phyloP scores from a whole-genome alignment of 345 rosid genomes.

The Lagerstroemia speciosa region DNA sequence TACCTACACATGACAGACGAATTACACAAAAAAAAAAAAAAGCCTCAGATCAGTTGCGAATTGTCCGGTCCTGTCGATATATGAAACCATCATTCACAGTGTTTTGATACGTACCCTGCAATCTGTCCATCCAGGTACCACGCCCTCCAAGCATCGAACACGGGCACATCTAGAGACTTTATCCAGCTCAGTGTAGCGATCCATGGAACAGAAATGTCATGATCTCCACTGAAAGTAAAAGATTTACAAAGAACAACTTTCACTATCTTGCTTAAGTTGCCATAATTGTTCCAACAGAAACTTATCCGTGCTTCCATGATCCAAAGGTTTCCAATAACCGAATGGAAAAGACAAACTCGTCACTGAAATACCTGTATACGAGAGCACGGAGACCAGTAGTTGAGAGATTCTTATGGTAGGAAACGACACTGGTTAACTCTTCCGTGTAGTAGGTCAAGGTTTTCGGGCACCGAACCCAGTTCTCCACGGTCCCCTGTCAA shows the following conservation, averaged over 20 bases:
- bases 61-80: background rate
- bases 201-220: conserved; percentile 25
- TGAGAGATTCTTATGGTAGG: conserved; percentile 23
- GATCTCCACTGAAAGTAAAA: conserved; percentile 26
- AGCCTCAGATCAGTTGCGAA: background rate
- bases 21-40: background rate
- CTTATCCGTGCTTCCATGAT: background rate
- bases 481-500: conserved; percentile 20
- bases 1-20: conserved; percentile 12
- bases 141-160: conserved; percentile 25
- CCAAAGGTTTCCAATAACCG: background rate
- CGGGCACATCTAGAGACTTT: conserved; percentile 16
- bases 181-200: conserved; percentile 26
- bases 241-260: background rate
- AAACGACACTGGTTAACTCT: conserved; percentile 9
- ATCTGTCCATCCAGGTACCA: conserved; percentile 28
- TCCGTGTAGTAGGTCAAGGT: conserved; percentile 17
- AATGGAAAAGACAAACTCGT: background rate
- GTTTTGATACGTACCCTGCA: conserved; percentile 21
- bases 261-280: background rate
- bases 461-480: conserved; percentile 24
- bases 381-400: conserved; percentile 29
- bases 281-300: background rate
- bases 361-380: conserved; percentile 20
- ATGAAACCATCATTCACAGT: background rate